Conservation (phyloP, 352 stramenopile species). For the Pythium monospermum region DNA sequence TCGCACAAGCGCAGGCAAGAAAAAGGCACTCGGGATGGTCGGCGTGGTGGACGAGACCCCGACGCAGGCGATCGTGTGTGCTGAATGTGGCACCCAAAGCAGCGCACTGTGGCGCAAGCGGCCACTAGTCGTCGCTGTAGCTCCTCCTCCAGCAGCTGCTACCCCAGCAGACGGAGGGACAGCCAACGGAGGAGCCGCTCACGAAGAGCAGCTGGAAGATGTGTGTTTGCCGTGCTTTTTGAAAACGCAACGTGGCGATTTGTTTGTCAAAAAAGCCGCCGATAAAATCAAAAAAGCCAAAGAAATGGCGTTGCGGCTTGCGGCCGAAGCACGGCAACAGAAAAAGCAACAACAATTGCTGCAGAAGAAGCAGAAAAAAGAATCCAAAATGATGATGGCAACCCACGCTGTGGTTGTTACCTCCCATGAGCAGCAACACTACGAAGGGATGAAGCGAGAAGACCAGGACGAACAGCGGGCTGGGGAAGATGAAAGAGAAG, state of each 20-base stretch:
- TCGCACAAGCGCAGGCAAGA: constrained; percentile 40
- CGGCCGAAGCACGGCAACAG: constrained; percentile 38
- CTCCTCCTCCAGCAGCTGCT: not conserved
- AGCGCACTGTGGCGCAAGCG: constrained; percentile 63
- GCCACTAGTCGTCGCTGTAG: constrained; percentile 11
- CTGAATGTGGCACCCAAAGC: constrained; percentile 52
- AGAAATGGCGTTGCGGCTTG: constrained; percentile 42
- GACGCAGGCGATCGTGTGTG: constrained; percentile 28
- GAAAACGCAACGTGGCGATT: constrained; percentile 55
- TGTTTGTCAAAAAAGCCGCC: constrained; percentile 52
- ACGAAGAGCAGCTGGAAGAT: constrained; percentile 29
- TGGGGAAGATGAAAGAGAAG: too few species aligned
- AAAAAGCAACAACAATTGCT: constrained; percentile 61
- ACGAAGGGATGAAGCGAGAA: not conserved
- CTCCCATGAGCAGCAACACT: not conserved
- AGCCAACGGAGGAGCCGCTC: not conserved
- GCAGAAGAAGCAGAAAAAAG: constrained; percentile 41
- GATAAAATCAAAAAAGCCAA: constrained; percentile 28
- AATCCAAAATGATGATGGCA: too few species aligned
- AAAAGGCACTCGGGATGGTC: constrained; percentile 49
- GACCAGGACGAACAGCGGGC: too few species aligned
- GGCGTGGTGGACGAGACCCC: constrained; percentile 39
- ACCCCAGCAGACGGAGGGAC: constrained; percentile 7
- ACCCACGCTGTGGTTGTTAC: not conserved
- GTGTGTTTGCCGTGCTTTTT: constrained; percentile 69